A percentile compares a stretch with the other conserved stretches of the same genome.
phyloP scores from a whole-genome alignment of 164 flowering plant genomes.

The Aristolochia californica region DNA sequence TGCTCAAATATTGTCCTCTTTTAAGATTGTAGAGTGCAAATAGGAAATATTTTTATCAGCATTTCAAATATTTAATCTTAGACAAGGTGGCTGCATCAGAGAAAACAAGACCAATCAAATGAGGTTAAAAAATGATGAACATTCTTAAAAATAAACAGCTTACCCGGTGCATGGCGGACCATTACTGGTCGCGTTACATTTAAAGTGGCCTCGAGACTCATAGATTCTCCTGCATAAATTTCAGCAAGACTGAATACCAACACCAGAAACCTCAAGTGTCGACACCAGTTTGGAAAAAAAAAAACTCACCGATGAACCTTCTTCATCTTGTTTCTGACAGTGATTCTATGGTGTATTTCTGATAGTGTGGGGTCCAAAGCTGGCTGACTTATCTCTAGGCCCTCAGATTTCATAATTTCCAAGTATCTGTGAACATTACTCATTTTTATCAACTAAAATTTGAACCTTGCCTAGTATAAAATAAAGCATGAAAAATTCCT shows the following conservation, averaged over 20 bases:
- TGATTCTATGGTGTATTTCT: slow-evolving; percentile 86
- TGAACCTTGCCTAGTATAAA: neutral
- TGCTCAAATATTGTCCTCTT: too few relatives aligned
- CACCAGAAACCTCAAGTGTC: neutral
- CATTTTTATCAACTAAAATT: neutral
- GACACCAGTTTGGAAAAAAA: neutral
- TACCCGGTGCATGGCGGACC: slow-evolving; percentile 98
- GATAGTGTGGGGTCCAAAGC: slow-evolving; percentile 81
- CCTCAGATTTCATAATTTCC: slow-evolving; percentile 62
- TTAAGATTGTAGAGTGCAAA: too few relatives aligned
- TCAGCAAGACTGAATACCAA: neutral
- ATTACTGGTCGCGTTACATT: slow-evolving; percentile 55
- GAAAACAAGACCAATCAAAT: too few relatives aligned
- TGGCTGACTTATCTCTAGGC: slow-evolving; percentile 92
- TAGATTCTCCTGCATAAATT: slow-evolving; percentile 59
- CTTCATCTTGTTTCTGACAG: slow-evolving; percentile 50
- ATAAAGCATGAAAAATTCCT: neutral
- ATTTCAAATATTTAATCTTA: too few relatives aligned
- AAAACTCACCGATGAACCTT: slow-evolving; percentile 56
- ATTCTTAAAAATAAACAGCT: neutral
- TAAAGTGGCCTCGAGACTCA: slow-evolving; percentile 55
- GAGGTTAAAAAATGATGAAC: too few relatives aligned
- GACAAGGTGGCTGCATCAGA: too few relatives aligned
- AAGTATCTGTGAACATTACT: slow-evolving; percentile 45
- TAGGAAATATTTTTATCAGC: too few relatives aligned